phyloP scores from a whole-genome alignment of 2,329 filamentous ascomycete genomes.

The Rhynchosporium graminicola region DNA sequence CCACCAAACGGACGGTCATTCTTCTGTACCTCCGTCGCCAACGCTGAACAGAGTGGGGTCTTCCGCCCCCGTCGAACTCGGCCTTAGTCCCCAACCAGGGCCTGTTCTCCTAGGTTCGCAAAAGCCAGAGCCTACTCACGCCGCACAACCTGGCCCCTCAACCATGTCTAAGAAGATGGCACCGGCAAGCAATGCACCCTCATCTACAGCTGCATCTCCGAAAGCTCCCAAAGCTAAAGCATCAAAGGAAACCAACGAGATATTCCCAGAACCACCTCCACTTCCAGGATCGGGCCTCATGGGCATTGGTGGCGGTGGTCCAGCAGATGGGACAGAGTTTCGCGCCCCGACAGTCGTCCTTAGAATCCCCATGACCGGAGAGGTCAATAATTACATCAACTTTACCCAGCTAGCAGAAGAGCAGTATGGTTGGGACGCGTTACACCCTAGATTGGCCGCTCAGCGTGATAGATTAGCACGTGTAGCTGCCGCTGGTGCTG shows the following conservation, averaged over 20 bases:
- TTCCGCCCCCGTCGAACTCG: slow-evolving; percentile 25
- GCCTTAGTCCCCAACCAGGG: slow-evolving; percentile 33
- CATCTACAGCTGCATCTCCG: slow-evolving; percentile 54
- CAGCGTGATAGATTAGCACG: slow-evolving; percentile 84
- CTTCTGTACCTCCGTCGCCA: slow-evolving; percentile 39
- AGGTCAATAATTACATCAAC: slow-evolving; percentile 89
- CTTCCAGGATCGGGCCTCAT: slow-evolving; percentile 64
- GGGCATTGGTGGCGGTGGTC: slow-evolving; percentile 57
- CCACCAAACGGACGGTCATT: slow-evolving; percentile 30
- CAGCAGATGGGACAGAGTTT: slow-evolving; percentile 55
- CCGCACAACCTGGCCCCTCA: slow-evolving; percentile 27
- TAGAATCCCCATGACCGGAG: slow-evolving; percentile 76
- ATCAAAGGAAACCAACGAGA: slow-evolving; percentile 26
- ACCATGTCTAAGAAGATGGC: slow-evolving; percentile 42
- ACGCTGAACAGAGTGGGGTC: slow-evolving; percentile 34
- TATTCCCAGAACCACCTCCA: slow-evolving; percentile 49
- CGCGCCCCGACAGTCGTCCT: slow-evolving; percentile 78
- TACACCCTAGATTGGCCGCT: slow-evolving; percentile 88
- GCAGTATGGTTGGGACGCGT: slow-evolving; percentile 88
- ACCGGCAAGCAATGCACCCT: slow-evolving; percentile 49
- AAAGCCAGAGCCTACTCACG: slow-evolving; percentile 22
- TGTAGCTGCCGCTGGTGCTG: slow-evolving; percentile 85
- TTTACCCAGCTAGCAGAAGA: slow-evolving; percentile 93
- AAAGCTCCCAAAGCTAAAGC: slow-evolving; percentile 58
- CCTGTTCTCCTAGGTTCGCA: slow-evolving; percentile 22